These are phyloP conservation scores for Cystobasidium ongulense DNA, from an alignment of 768 basidiomycete genomes.

Conservation along the genomic window DNA sequence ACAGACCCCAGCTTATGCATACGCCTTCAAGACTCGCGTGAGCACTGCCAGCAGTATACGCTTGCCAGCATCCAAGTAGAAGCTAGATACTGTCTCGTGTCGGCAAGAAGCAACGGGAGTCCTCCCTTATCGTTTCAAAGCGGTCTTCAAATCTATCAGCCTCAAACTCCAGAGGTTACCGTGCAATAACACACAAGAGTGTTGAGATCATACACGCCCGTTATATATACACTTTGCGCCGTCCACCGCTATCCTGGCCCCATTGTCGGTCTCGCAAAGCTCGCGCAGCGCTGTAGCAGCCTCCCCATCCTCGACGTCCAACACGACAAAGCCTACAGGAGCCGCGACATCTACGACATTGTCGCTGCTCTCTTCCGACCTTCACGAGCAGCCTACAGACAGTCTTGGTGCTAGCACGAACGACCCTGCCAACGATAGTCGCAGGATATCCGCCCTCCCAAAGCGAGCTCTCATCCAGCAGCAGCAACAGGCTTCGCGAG, in stretches of 20 bases:
- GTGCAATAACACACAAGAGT: background rate
- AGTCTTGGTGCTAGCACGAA: background rate
- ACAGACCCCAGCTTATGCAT: background rate
- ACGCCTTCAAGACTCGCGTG: background rate
- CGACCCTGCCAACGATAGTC: background rate
- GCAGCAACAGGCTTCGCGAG: conserved; percentile 7
- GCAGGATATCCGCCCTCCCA: conserved; percentile 13
- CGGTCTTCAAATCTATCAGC: no score
- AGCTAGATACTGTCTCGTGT: no score
- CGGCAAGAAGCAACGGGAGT: background rate
- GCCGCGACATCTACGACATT: conserved; percentile 3
- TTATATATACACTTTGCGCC: background rate
- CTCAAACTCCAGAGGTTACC: no score
- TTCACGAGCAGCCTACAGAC: background rate
- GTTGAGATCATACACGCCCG: background rate
- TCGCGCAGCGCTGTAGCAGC: no score
- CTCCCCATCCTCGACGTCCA: background rate
- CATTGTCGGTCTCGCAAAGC: background rate
- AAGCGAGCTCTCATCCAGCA: conserved; percentile 17
- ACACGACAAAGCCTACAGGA: conserved; percentile 1
- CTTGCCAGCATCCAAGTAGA: no score
- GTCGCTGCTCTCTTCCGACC: background rate
- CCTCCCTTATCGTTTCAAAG: no score
- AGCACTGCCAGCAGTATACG: background rate
- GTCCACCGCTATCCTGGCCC: background rate